Evolutionary conservation across 169 alveolate genomes (phyloP).

Genomic region (Cryptosporidium parvum): DNA sequence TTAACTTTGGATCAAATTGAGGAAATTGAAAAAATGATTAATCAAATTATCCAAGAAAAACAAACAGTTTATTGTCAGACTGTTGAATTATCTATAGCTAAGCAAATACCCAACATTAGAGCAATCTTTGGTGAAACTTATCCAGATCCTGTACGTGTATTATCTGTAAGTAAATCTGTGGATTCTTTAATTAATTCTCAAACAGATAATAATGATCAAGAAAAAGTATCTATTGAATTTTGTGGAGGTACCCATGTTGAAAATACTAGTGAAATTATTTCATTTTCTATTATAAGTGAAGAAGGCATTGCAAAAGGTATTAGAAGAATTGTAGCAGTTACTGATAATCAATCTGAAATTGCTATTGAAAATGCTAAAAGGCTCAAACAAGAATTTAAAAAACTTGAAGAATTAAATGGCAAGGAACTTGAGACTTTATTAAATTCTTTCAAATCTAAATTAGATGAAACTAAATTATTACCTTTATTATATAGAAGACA

Average conservation of each 20-base stretch:
- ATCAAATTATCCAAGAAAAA: slow-evolving; percentile 80
- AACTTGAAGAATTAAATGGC: slow-evolving; percentile 39
- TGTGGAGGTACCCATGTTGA: slow-evolving; percentile 94
- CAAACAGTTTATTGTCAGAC: slow-evolving; percentile 80
- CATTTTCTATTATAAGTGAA: slow-evolving; percentile 81
- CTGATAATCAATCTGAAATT: slow-evolving; percentile 85
- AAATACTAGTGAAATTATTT: slow-evolving; percentile 82
- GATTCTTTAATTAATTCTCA: slow-evolving; percentile 65
- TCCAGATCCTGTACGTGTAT: slow-evolving; percentile 93
- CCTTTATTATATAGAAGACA: slow-evolving; percentile 37
- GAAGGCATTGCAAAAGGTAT: slow-evolving; percentile 93
- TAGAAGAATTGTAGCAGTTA: slow-evolving; percentile 88
- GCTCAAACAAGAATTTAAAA: slow-evolving; percentile 76
- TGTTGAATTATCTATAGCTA: slow-evolving; percentile 81
- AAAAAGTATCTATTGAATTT: slow-evolving; percentile 86
- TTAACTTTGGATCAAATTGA: slow-evolving; percentile 80
- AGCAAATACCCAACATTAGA: slow-evolving; percentile 78
- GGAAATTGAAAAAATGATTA: slow-evolving; percentile 79
- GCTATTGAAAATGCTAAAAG: slow-evolving; percentile 80
- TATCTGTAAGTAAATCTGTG: slow-evolving; percentile 85
- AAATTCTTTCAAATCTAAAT: background rate
- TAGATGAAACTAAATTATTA: slow-evolving; percentile 44
- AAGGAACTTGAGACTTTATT: slow-evolving; percentile 30
- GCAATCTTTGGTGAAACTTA: slow-evolving; percentile 92
- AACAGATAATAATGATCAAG: slow-evolving; percentile 56